A percentile compares a stretch with the other conserved stretches of the same genome.
These are phyloP conservation scores for Prinsepia uniflora DNA, from an alignment of 306 rosid genomes.

Conservation along the genomic window DNA sequence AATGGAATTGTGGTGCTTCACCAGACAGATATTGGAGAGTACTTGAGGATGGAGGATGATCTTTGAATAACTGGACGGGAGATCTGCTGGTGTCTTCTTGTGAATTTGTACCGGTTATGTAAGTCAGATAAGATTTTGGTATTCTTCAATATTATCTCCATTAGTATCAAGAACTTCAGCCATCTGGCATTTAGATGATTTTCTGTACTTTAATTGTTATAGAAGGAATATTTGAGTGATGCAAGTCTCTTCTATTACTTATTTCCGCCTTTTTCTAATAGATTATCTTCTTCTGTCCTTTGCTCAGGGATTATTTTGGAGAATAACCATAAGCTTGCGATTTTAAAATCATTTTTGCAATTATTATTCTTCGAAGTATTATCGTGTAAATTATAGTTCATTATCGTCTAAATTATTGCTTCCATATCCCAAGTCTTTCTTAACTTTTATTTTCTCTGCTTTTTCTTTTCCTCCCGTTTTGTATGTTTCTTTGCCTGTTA, in stretches of 20 bases:
- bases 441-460: neutral
- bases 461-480: neutral
- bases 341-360: neutral
- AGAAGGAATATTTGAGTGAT: neutral
- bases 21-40: constrained; percentile 89
- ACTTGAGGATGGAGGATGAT: constrained; percentile 90
- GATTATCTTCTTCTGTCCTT: neutral
- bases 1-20: constrained; percentile 81
- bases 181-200: neutral
- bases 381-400: too few relatives aligned
- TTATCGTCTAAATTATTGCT: neutral
- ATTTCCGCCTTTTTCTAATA: neutral
- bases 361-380: neutral
- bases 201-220: neutral
- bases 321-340: neutral
- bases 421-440: neutral
- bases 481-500: neutral
- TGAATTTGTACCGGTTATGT: neutral
- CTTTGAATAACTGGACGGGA: constrained; percentile 39
- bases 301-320: neutral
- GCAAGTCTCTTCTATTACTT: neutral
- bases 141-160: neutral
- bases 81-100: neutral
- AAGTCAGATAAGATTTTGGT: neutral
- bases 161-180: neutral